Conservation (phyloP, 768 basidiomycete species). For the Hydnomerulius pinastri region DNA sequence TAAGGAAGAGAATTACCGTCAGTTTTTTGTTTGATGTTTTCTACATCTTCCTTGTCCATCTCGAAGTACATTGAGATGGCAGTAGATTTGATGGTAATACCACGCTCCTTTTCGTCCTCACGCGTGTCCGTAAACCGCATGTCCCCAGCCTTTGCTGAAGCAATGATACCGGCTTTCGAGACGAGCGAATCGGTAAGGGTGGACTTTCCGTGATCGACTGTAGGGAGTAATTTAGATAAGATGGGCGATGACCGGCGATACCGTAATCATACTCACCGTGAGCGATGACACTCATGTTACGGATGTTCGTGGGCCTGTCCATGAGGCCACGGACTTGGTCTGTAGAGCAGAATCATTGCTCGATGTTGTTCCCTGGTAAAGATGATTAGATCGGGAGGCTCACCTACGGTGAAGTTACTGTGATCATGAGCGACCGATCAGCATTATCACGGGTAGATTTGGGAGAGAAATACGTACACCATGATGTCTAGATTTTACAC, state of each 20-base stretch:
- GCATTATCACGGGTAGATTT: constrained; percentile 14
- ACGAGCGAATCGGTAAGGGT: constrained; percentile 98
- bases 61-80: constrained; percentile 99
- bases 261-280: constrained; percentile 60
- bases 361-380: constrained; percentile 5
- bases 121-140: constrained; percentile 97
- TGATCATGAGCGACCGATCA: constrained; percentile 33
- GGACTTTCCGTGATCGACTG: constrained; percentile 99
- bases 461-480: constrained; percentile 63
- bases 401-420: constrained; percentile 90
- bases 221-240: constrained; percentile 16
- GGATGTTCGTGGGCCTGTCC: constrained; percentile 90
- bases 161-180: constrained; percentile 99
- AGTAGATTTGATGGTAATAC: constrained; percentile 99
- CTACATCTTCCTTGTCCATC: constrained; percentile 86
- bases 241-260: constrained; percentile 12
- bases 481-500: constrained; percentile 61
- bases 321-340: constrained; percentile 88
- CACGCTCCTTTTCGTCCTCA: constrained; percentile 98
- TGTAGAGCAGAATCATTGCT: constrained; percentile 31
- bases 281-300: constrained; percentile 94
- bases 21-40: constrained; percentile 91
- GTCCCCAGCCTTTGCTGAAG: constrained; percentile 90
- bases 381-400: constrained; percentile 32
- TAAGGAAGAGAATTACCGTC: constrained; percentile 54